Conservation (phyloP, 78 protist species). For the Mastigamoeba balamuthi region DNA sequence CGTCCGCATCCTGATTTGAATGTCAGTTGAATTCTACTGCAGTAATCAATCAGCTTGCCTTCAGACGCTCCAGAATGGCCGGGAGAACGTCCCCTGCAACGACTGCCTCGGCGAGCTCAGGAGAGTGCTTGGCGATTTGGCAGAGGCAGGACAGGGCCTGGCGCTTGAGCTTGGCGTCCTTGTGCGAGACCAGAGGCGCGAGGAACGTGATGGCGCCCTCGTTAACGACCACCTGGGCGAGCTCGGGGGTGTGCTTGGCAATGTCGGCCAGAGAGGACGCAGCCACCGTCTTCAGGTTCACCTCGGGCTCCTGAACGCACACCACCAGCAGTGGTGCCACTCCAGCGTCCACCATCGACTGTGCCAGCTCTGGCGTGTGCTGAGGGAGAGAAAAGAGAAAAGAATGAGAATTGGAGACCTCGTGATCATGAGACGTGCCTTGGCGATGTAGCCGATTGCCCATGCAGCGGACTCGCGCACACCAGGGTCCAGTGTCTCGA, state of each 20-base stretch:
- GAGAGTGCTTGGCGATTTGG: constrained; percentile 83
- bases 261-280: constrained; percentile 77
- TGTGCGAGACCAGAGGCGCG: constrained; percentile 43
- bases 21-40: too few species aligned
- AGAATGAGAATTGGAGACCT: constrained; percentile 8
- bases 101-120: constrained; percentile 82
- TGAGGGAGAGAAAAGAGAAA: too few species aligned
- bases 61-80: constrained; percentile 55
- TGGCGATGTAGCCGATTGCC: constrained; percentile 87
- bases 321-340: constrained; percentile 78
- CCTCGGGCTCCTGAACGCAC: constrained; percentile 90
- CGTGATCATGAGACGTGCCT: too few species aligned
- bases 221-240: constrained; percentile 79
- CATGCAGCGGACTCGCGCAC: constrained; percentile 87
- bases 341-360: constrained; percentile 77
- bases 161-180: constrained; percentile 77
- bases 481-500: constrained; percentile 84
- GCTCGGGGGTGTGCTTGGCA: constrained; percentile 81
- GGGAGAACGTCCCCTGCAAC: constrained; percentile 86
- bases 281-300: constrained; percentile 71
- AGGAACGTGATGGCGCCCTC: constrained; percentile 73
- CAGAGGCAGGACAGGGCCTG: constrained; percentile 72
- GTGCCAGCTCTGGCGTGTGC: constrained; percentile 14
- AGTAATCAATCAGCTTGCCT: too few species aligned
- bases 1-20: constrained; percentile 79